These are phyloP conservation scores for Phyllosticta citrichinensis DNA, from an alignment of 2,329 filamentous ascomycete species.

Conservation along the genomic window DNA sequence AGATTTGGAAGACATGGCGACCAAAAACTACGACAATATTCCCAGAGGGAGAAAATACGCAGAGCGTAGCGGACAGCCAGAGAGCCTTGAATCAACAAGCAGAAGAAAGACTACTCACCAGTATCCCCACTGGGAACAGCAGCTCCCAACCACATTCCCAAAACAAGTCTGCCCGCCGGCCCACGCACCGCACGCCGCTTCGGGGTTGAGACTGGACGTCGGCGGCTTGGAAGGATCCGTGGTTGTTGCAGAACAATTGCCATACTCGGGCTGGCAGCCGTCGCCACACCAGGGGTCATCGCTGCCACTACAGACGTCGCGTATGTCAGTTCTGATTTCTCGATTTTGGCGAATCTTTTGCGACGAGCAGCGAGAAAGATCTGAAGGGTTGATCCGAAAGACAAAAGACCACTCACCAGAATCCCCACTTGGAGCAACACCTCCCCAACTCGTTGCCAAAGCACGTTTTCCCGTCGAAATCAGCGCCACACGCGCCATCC, in stretches of 20 bases:
- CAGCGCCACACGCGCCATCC: not conserved
- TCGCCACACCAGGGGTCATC: not conserved
- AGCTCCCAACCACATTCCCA: not conserved
- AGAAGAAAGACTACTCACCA: not conserved
- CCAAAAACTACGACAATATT: not conserved
- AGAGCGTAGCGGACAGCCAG: too few species aligned
- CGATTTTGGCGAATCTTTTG: not conserved
- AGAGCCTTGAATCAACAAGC: slow-evolving; percentile 1
- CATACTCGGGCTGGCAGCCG: not conserved
- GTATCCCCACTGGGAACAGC: not conserved
- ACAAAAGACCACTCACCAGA: not conserved
- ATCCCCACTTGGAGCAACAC: not conserved
- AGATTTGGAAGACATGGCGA: not conserved
- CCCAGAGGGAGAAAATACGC: too few species aligned
- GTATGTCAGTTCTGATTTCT: not conserved
- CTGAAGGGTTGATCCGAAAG: not conserved
- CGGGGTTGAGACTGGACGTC: not conserved
- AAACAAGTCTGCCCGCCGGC: not conserved
- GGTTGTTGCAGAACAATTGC: not conserved
- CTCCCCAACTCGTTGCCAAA: not conserved
- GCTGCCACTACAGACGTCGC: not conserved
- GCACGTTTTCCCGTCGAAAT: not conserved
- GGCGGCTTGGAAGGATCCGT: not conserved
- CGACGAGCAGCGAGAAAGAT: not conserved
- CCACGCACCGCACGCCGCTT: not conserved